Base-by-base conservation (phyloP, 2,329 filamentous ascomycete genomes). In the Exophiala alcalophila region DNA sequence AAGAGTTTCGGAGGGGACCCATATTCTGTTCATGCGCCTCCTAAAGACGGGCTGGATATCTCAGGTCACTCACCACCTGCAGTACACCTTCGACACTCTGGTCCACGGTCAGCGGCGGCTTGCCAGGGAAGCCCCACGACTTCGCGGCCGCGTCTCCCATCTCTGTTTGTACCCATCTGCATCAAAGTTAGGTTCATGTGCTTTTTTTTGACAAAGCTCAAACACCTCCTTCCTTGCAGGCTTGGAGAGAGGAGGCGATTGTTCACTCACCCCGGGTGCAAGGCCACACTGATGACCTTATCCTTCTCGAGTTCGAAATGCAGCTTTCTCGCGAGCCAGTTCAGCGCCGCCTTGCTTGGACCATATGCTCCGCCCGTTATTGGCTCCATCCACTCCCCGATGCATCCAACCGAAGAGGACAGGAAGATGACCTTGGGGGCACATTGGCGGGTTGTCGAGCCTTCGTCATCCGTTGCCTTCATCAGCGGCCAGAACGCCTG, bases 311-410 rank as follows among this genome's bases (percentile, higher is more conserved):
- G 60, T 53, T 69, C 66, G 39, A 62, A 60, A 54, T 66, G 57
- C 5, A 66, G 44, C 33, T 64, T 65, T 12, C 78, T 80, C 2
- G 77, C 81, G 8, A 76, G 77, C 30, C 74, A 82, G 52, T 75
- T 73, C 8, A 82, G 75, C 0, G 81, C 81, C 0, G 76, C 76
- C 64, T 80, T 81, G 1, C 77, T 81, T 6, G 76, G 78, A 56
- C 83, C 84, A 46, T 68, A 69, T 63, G 65, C 68, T 15, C 67
- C 64, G 33, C 29, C 35, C 19, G 18, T 14, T 8, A 40, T 15
- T 2, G 27, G 20, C 12, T 34, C 14, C 3, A 5, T 14, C 18
- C 34, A 12, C 5, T 25, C 5, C 4, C 19, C 20, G n/a, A 39
- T 19, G 15, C 34, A 33, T 9, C 35, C 42, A 4, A 23, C 36